Evolutionary conservation across 2,329 filamentous ascomycete species (phyloP).

Genomic region (Nemania sp.): DNA sequence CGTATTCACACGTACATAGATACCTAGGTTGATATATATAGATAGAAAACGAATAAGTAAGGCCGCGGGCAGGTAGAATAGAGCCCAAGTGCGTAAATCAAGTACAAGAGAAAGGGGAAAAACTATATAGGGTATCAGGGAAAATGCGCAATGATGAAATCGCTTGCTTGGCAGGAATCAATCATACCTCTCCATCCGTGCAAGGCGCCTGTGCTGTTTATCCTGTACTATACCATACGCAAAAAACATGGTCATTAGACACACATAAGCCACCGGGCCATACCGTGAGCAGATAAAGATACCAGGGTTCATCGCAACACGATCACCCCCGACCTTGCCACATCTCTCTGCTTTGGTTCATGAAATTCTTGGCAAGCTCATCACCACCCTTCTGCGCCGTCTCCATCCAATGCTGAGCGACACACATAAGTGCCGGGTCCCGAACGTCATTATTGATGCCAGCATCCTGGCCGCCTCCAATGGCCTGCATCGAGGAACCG

Average conservation of each 20-base stretch:
- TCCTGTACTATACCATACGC: slow-evolving; percentile 17
- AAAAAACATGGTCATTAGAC: not conserved
- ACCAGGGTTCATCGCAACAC: slow-evolving; percentile 17
- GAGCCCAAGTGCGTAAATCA: not conserved
- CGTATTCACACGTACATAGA: not conserved
- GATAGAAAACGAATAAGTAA: not conserved
- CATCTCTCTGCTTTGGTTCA: slow-evolving; percentile 65
- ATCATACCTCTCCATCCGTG: slow-evolving; percentile 9
- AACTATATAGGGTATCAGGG: slow-evolving; percentile 27
- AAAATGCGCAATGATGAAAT: slow-evolving; percentile 21
- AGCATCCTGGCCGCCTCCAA: slow-evolving; percentile 36
- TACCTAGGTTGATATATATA: no score
- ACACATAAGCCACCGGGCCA: not conserved
- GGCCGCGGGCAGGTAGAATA: not conserved
- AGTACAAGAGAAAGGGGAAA: not conserved
- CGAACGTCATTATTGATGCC: slow-evolving; percentile 55
- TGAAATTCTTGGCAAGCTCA: slow-evolving; percentile 77
- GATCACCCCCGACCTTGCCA: slow-evolving; percentile 28
- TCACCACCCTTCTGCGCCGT: slow-evolving; percentile 84
- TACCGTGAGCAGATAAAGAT: not conserved
- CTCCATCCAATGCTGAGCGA: slow-evolving; percentile 98
- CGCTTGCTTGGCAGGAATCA: slow-evolving; percentile 22
- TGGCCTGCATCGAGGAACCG: slow-evolving; percentile 31
- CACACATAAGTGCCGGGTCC: slow-evolving; percentile 87
- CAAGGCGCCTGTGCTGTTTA: slow-evolving; percentile 20